These are phyloP conservation scores for Solanum ossicruentum DNA, from an alignment of 257 asterid genomes.

Conservation along the genomic window DNA sequence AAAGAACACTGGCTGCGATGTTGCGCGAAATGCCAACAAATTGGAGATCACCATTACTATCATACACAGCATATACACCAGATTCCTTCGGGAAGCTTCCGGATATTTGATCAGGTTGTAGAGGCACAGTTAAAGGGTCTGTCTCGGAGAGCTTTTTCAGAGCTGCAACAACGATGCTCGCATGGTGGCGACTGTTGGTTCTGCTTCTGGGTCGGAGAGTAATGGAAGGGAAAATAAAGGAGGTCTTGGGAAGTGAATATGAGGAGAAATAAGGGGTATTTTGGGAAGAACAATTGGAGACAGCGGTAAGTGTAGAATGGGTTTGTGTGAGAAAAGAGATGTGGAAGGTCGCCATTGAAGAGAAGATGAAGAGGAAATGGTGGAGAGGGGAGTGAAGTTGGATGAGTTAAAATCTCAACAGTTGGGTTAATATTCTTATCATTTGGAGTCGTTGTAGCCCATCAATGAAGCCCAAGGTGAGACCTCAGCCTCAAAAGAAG, in stretches of 20 bases:
- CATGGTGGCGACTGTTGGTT: conserved; percentile 15
- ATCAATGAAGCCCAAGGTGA: too few relatives aligned
- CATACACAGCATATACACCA: conserved; percentile 81
- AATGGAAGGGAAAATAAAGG: conserved; percentile 19
- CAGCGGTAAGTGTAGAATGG: conserved; percentile 3
- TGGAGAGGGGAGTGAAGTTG: background rate
- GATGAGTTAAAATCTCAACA: background rate
- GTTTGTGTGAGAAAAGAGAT: conserved; percentile 17
- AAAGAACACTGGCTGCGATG: conserved; percentile 58
- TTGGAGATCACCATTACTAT: conserved; percentile 51
- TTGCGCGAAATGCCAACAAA: conserved; percentile 82
- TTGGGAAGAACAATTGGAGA: conserved; percentile 19
- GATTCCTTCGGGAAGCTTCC: conserved; percentile 47
- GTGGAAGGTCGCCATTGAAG: conserved; percentile 8
- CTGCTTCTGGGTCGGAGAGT: conserved; percentile 9
- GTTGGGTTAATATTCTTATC: background rate
- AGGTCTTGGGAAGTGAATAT: conserved; percentile 25
- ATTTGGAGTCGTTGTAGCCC: background rate
- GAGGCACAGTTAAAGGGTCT: conserved; percentile 39
- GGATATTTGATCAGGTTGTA: conserved; percentile 17
- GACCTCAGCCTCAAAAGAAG: too few relatives aligned
- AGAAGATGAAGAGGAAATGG: background rate
- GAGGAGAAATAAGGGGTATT: conserved; percentile 20
- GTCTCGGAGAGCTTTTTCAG: conserved; percentile 57
- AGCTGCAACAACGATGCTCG: conserved; percentile 40